Evolutionary conservation across 2,329 filamentous ascomycete species (phyloP).

Genomic region (Colletotrichum sp.): DNA sequence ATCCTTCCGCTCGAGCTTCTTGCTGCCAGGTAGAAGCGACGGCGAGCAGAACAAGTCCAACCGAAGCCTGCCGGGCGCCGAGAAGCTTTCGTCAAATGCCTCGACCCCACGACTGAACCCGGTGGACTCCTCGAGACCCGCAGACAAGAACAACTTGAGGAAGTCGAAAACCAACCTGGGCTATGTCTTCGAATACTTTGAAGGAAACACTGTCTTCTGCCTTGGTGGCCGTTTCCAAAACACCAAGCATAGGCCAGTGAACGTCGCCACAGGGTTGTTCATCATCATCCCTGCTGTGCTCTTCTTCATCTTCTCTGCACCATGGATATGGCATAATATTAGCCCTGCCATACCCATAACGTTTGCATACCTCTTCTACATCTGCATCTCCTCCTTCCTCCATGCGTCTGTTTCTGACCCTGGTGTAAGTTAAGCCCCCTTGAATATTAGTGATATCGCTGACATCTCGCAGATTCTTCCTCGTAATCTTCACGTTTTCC

Average conservation of each 20-base stretch:
- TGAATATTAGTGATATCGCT: neutral
- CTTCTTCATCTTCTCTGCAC: conserved; percentile 85
- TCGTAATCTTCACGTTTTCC: conserved; percentile 88
- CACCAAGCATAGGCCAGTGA: conserved; percentile 84
- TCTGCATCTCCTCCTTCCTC: conserved; percentile 91
- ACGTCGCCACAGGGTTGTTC: conserved; percentile 82
- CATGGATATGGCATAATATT: conserved; percentile 85
- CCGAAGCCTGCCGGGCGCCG: conserved; percentile 69
- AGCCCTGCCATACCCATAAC: conserved; percentile 88
- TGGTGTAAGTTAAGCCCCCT: conserved; percentile 70
- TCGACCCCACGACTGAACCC: conserved; percentile 72
- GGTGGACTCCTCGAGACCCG: conserved; percentile 38
- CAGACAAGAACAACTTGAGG: conserved; percentile 9
- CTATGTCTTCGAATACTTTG: conserved; percentile 73
- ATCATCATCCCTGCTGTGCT: conserved; percentile 80
- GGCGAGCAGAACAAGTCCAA: conserved; percentile 51
- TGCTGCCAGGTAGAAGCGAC: conserved; percentile 64
- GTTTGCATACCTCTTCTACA: conserved; percentile 89
- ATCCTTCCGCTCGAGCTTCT: conserved; percentile 79
- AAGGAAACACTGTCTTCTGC: conserved; percentile 91
- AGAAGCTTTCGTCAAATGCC: conserved; percentile 82
- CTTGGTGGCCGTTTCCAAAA: conserved; percentile 87
- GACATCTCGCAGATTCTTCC: conserved; percentile 73
- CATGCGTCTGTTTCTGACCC: conserved; percentile 93
- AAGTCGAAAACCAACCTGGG: conserved; percentile 52